These are phyloP conservation scores for Aspergillus diversus DNA, from an alignment of 495 filamentous ascomycete genomes.

Conservation along the genomic window DNA sequence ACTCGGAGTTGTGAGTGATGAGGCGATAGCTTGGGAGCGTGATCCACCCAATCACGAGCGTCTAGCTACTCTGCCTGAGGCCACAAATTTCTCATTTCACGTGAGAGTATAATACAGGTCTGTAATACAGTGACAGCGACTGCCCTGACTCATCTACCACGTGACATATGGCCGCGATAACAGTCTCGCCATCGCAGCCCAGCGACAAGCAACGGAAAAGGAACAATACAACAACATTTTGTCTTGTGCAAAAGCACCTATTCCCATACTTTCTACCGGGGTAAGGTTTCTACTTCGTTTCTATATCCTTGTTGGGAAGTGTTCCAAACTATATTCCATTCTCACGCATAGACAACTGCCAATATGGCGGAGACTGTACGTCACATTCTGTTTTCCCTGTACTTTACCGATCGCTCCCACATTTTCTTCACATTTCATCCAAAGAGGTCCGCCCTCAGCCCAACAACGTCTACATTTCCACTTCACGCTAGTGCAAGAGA, in stretches of 20 bases:
- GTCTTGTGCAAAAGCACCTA: constrained; percentile 5
- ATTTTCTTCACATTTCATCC: constrained; percentile 45
- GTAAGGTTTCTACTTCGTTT: constrained; percentile 17
- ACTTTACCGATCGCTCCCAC: constrained; percentile 49
- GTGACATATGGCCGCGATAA: constrained; percentile 36
- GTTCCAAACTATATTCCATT: not conserved
- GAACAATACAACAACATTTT: constrained; percentile 15
- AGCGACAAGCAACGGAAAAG: constrained; percentile 12
- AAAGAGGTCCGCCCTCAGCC: constrained; percentile 24
- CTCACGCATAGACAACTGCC: constrained; percentile 10
- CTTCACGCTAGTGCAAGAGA: constrained; percentile 1
- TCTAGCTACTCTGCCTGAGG: constrained; percentile 12
- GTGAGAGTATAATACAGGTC: not conserved
- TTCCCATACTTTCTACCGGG: constrained; percentile 4
- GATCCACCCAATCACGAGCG: not conserved
- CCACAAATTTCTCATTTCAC: not conserved
- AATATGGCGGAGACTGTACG: constrained; percentile 57
- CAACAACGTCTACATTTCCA: constrained; percentile 19
- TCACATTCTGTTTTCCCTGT: constrained; percentile 49
- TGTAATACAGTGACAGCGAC: constrained; percentile 15
- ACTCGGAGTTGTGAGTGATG: not conserved
- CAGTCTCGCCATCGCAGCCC: constrained; percentile 35
- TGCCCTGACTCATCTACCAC: constrained; percentile 22
- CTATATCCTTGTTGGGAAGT: not conserved
- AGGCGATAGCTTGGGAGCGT: not conserved